A percentile compares a stretch with the other conserved stretches of the same genome.
These are phyloP conservation scores for Penicillium sp. DNA, from an alignment of 2,329 filamentous ascomycete species.

Conservation along the genomic window DNA sequence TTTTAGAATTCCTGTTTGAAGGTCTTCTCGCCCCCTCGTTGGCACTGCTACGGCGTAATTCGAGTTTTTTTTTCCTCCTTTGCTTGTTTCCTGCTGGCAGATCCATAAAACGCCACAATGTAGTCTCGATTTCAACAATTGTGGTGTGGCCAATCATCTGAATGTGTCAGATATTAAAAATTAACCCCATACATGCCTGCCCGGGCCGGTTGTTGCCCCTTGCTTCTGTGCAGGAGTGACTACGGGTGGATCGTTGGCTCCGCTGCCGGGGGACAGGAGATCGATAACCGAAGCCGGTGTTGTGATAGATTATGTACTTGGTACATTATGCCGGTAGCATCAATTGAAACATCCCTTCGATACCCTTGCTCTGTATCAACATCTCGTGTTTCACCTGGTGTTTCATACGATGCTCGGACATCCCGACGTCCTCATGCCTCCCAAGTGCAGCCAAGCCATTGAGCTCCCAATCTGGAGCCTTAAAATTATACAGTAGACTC, in stretches of 20 bases:
- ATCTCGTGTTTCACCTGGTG: neutral
- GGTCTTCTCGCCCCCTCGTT: conserved; percentile 11
- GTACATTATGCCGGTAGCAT: neutral
- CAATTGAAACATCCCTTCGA: neutral
- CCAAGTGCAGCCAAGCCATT: neutral
- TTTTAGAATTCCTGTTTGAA: conserved; percentile 3
- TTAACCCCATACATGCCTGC: neutral
- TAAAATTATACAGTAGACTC: neutral
- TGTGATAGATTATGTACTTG: neutral
- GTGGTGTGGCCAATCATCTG: neutral
- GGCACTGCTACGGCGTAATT: conserved; percentile 18
- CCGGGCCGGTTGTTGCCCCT: neutral
- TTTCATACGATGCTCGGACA: neutral
- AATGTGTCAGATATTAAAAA: neutral
- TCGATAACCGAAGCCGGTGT: neutral
- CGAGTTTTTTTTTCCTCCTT: conserved; percentile 5
- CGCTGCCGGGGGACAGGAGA: neutral
- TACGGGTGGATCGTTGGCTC: neutral
- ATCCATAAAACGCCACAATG: neutral
- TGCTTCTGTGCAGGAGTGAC: neutral
- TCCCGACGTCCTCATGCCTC: neutral
- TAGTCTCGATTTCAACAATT: neutral
- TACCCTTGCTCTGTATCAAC: neutral
- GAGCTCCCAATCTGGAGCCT: neutral
- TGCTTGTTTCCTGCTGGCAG: neutral